Evolutionary conservation across 2,329 filamentous ascomycete genomes (phyloP), one percentile per base, ranked within the genome.

Genomic region (Phoma sp.): DNA sequence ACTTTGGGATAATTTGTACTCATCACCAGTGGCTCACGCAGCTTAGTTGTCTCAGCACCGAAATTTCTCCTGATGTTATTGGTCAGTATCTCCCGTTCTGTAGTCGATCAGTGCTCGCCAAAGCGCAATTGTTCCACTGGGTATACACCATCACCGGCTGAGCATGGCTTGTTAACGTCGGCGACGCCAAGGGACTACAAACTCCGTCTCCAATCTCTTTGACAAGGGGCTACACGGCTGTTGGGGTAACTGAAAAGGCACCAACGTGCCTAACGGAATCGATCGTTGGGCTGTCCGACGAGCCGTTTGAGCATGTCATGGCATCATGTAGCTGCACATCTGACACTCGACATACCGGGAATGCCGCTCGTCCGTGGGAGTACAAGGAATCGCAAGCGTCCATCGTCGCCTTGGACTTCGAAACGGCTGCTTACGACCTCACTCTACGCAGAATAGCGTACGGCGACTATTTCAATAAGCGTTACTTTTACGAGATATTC

Each of bases 401-500:
- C 18, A 69, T 74, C 40, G 48, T 69, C 30, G 57, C 69, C 46
- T 59, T 74, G 38, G 70, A 70, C 53, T 68, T 33, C 40, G 64
- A 72, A 56, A 71, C 67, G n/a, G 69, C 56, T n/a, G 69, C 69
- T 33, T 74, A 74, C 57, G 58, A 68, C 46, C 61, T 71, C 20
- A 68, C 64, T 20, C 10, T 42, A 11, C 32, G 26, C 12, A 51
- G 14, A 4, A 65, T 71, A 25, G 17, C 14, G 29, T 28, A 60
- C 43, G 66, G 64, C 29, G 48, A 67, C 20, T 73, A 72, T 53
- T 71, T 73, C 42, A 71, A 74, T 43, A 74, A 61, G 55, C 23
- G 46, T 48, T 74, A 71, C 53, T 71, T 74, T 57, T 74, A 26
- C n/a, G n/a, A n/a, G n/a, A n/a, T n/a, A n/a, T n/a, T n/a, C n/a